Evolutionary conservation across 257 asterid genomes (phyloP).

Genomic region (Buddleja alternifolia): DNA sequence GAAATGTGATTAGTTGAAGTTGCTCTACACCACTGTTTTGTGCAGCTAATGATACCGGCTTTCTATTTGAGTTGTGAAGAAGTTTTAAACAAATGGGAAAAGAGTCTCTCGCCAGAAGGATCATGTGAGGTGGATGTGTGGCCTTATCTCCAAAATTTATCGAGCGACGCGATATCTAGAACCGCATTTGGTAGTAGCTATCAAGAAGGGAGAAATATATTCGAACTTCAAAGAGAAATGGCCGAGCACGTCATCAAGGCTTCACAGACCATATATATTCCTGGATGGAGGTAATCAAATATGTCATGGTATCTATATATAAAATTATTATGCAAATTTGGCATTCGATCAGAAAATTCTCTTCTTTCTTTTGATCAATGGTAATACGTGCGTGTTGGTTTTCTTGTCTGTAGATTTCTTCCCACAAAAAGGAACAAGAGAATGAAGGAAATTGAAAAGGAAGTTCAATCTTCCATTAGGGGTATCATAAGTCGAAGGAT

Average conservation of each 20-base stretch:
- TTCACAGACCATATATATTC: conserved; percentile 35
- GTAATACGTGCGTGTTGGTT: too few relatives aligned
- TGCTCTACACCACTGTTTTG: not conserved
- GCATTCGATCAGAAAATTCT: not conserved
- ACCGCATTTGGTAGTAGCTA: conserved; percentile 68
- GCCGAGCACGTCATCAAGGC: conserved; percentile 27
- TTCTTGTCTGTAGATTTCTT: conserved; percentile 38
- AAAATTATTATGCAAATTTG: not conserved
- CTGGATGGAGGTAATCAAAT: conserved; percentile 47
- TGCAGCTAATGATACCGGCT: conserved; percentile 57
- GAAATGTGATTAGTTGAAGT: not conserved
- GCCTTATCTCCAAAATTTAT: conserved; percentile 43
- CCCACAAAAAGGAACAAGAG: conserved; percentile 46
- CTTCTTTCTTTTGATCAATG: too few relatives aligned
- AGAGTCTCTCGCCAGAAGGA: conserved; percentile 32
- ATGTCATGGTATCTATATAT: not conserved
- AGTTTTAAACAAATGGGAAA: conserved; percentile 51
- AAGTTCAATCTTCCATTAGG: conserved; percentile 27
- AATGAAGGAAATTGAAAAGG: conserved; percentile 38
- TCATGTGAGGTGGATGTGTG: conserved; percentile 56
- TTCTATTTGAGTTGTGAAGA: conserved; percentile 46
- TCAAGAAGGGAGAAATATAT: conserved; percentile 49
- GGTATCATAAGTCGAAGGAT: conserved; percentile 33
- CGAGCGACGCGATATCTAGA: conserved; percentile 53
- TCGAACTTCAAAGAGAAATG: conserved; percentile 53